These are phyloP conservation scores for Coemansia brasiliensis DNA, from an alignment of 192 early-diverging fungal species.

Conservation along the genomic window DNA sequence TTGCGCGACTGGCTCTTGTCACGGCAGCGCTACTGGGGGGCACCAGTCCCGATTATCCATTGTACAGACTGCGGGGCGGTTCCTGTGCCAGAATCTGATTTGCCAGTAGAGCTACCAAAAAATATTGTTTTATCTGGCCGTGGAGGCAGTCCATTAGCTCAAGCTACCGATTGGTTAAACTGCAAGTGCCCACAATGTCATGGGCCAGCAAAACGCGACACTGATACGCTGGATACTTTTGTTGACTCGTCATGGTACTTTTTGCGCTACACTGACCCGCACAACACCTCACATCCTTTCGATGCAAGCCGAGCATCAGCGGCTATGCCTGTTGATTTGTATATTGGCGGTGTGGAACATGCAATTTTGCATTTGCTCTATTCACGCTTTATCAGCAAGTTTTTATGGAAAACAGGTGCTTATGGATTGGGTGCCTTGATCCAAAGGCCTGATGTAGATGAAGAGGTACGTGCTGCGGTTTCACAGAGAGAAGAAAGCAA, in stretches of 20 bases:
- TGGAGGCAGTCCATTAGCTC: constrained; percentile 70
- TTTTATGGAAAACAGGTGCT: constrained; percentile 64
- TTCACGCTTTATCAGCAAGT: constrained; percentile 87
- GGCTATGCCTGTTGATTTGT: constrained; percentile 83
- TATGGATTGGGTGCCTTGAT: constrained; percentile 18
- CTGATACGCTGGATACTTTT: constrained; percentile 98
- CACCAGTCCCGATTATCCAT: constrained; percentile 93
- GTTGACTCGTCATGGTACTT: constrained; percentile 98
- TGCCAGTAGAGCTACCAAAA: constrained; percentile 75
- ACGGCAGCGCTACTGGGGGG: constrained; percentile 94
- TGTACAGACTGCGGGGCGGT: constrained; percentile 78
- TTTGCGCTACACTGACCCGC: constrained; percentile 78
- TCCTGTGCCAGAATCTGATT: constrained; percentile 76
- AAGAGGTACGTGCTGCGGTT: constrained; percentile 13
- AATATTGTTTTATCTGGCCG: constrained; percentile 61
- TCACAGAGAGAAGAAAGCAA: constrained; percentile 39
- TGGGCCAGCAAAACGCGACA: constrained; percentile 73
- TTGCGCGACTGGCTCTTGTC: constrained; percentile 96
- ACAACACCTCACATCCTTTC: constrained; percentile 63
- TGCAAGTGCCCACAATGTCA: constrained; percentile 77
- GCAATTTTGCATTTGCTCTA: constrained; percentile 93
- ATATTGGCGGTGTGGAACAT: constrained; percentile 95
- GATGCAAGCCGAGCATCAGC: constrained; percentile 53
- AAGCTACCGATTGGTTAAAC: constrained; percentile 65
- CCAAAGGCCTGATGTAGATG: not conserved